Conservation (phyloP, 495 filamentous ascomycete species). For the Aspergillus sclerotioniger region DNA sequence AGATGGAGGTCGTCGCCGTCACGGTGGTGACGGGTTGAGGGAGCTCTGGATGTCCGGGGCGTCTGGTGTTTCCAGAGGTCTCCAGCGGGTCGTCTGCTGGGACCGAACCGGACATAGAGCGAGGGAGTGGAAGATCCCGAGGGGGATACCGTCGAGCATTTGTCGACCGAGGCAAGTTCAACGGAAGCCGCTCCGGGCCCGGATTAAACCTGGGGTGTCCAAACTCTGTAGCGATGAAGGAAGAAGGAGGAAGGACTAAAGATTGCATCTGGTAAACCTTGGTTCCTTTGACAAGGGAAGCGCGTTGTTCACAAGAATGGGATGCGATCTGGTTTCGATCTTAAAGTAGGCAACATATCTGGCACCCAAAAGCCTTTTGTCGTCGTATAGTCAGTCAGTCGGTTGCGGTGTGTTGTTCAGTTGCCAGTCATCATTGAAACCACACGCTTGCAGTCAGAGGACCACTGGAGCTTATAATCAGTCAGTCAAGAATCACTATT, state of each 20-base stretch:
- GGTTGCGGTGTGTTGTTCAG: constrained; percentile 23
- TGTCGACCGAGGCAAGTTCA: constrained; percentile 67
- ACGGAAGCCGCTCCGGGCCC: constrained; percentile 65
- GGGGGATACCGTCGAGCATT: constrained; percentile 66
- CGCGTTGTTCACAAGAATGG: constrained; percentile 27
- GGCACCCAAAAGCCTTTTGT: constrained; percentile 16
- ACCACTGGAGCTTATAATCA: constrained; percentile 42
- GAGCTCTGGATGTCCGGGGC: constrained; percentile 46
- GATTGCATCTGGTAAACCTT: constrained; percentile 46
- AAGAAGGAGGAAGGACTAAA: constrained; percentile 46
- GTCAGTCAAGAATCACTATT: constrained; percentile 34
- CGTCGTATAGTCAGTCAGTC: constrained; percentile 1
- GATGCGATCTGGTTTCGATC: constrained; percentile 19
- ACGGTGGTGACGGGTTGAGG: constrained; percentile 34
- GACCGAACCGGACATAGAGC: constrained; percentile 83
- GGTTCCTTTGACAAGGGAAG: constrained; percentile 15
- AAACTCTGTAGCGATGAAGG: constrained; percentile 42
- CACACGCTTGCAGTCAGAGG: constrained; percentile 24
- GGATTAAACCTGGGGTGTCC: constrained; percentile 41
- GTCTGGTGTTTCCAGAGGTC: constrained; percentile 53
- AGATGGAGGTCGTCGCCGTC: constrained; percentile 29
- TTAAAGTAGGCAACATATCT: constrained; percentile 37
- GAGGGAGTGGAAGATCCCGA: constrained; percentile 67
- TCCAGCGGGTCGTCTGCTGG: constrained; percentile 60
- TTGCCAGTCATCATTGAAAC: constrained; percentile 31